Evolutionary conservation across 1,284 basidiomycete species (phyloP), one percentile per base, ranked within the genome.

Genomic region (Mycosarcoma mackinlayi): DNA sequence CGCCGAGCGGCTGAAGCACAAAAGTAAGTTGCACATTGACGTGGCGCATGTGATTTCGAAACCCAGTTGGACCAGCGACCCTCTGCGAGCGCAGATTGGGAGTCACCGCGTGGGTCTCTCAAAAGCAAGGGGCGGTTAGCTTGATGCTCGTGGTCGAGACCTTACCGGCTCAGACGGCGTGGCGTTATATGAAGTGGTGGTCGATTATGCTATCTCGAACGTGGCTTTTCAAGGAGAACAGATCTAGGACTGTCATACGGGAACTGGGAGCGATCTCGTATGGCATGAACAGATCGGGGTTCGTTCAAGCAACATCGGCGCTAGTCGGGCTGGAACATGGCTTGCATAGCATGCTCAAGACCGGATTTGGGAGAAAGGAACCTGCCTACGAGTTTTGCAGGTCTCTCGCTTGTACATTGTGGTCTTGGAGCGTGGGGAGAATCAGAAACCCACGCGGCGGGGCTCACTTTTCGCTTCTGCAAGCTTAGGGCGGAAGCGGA

Each of bases 21-120:
- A 59, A 23, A 50, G 60, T 63, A 34, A 68, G 65, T 63, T 16
- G n/a, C n/a, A n/a, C n/a, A n/a, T n/a, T 21, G 30, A 38, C 37
- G 37, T 38, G 37, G 37, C 37, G 37, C 8, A 8, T 35, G 21
- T 38, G 37, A n/a, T n/a, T 53, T 40, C 40, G 23, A 21, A 10
- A 45, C 11, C n/a, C 23, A 24, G n/a, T 19, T 19, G 9, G 6
- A 10, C 6, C 37, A 21, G 37, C 19, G 18, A 21, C 16, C 16
- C 6, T 35, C 16, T 35, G 33, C 8, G 37, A 9, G 37, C 37
- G 19, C n/a, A 4, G 13, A 35, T 35, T 16, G 33, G 11, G 30
- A 31, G 14, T n/a, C n/a, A n/a, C n/a, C n/a, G n/a, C n/a, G n/a
- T n/a, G n/a, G n/a, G n/a, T n/a, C n/a, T n/a, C n/a, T n/a, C n/a